These are phyloP conservation scores for Syzygium malaccense DNA, from an alignment of 441 rosid species.

Conservation along the genomic window DNA sequence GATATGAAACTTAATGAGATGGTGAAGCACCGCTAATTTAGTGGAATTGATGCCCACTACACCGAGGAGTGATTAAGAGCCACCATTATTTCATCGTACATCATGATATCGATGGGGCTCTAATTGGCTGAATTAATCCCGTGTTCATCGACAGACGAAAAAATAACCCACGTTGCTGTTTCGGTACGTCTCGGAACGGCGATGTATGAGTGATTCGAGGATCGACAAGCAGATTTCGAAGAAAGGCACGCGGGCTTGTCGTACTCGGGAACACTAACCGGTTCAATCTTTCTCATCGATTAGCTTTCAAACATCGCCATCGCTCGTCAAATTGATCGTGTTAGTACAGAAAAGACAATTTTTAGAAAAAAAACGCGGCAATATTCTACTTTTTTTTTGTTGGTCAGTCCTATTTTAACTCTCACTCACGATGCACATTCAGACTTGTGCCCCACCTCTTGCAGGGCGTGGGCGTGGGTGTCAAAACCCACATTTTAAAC, in stretches of 20 bases:
- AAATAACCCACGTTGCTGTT: rapidly evolving
- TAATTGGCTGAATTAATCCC: rapidly evolving
- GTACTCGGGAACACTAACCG: neutral
- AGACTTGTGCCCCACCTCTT: too few relatives aligned
- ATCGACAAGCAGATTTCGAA: neutral
- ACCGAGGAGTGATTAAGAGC: neutral
- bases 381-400: too few relatives aligned
- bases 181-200: neutral
- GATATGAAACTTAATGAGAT: neutral
- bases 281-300: neutral
- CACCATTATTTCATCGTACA: neutral
- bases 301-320: neutral
- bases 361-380: neutral
- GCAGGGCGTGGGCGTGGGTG: too few relatives aligned
- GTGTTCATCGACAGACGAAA: rapidly evolving
- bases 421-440: too few relatives aligned
- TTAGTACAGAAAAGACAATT: too few relatives aligned
- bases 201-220: rapidly evolving
- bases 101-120: neutral
- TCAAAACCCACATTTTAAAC: too few relatives aligned
- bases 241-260: neutral
- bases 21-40: neutral
- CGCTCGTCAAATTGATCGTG: rapidly evolving
- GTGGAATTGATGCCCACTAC: rapidly evolving
- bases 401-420: too few relatives aligned